phyloP scores from a whole-genome alignment of 169 alveolate genomes.

The Gregarina niphandrodes region DNA sequence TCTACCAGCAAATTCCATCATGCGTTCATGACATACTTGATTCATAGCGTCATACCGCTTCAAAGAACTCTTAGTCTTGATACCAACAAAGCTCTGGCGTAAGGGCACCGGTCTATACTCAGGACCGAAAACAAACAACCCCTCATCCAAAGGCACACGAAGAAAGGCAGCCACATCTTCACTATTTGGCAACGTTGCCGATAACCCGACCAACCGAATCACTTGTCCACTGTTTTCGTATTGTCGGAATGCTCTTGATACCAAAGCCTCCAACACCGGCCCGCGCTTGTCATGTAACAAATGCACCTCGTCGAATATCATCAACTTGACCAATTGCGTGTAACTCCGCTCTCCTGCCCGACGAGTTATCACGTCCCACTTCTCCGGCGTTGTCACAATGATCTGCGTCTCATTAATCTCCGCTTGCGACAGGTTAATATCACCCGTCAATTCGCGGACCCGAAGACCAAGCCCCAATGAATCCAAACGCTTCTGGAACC shows the following conservation, averaged over 20 bases:
- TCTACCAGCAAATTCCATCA: constrained; percentile 52
- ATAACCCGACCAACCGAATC: constrained; percentile 74
- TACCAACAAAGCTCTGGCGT: constrained; percentile 78
- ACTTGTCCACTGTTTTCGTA: constrained; percentile 52
- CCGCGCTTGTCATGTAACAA: constrained; percentile 96
- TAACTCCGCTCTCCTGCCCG: constrained; percentile 72
- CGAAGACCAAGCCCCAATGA: constrained; percentile 13
- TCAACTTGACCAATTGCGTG: constrained; percentile 71
- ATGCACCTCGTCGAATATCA: constrained; percentile 98
- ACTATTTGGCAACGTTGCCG: constrained; percentile 99
- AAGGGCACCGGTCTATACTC: constrained; percentile 94
- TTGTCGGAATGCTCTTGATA: constrained; percentile 85
- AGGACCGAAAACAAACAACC: constrained; percentile 78
- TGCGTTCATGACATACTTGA: constrained; percentile 72
- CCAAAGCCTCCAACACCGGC: constrained; percentile 93
- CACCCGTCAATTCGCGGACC: constrained; percentile 21
- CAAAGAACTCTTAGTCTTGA: constrained; percentile 88
- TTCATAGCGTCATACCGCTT: constrained; percentile 76
- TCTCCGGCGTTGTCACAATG: constrained; percentile 98
- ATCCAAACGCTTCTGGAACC: constrained; percentile 19
- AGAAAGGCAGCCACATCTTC: constrained; percentile 91
- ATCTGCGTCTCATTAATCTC: constrained; percentile 90
- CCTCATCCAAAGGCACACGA: constrained; percentile 61
- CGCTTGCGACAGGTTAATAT: constrained; percentile 41
- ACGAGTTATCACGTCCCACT: constrained; percentile 98